Conservation (phyloP, 208 protist species). For the Ichthyophonus hoferi region DNA sequence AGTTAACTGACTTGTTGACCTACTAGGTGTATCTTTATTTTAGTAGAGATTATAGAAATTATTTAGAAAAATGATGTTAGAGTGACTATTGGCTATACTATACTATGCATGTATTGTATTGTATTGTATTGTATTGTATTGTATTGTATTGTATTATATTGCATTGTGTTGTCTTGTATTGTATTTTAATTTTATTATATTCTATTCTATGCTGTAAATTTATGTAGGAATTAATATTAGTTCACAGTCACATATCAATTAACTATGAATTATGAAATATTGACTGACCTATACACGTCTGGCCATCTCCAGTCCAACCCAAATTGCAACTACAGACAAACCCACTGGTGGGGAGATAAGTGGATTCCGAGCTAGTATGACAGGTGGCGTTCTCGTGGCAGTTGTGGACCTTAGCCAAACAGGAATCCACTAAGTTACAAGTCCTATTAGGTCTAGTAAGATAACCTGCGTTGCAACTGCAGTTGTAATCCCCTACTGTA, state of each 20-base stretch:
- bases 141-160: conserved; percentile 7
- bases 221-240: too few species aligned
- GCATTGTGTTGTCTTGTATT: neutral
- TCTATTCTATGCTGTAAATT: neutral
- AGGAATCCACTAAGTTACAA: neutral
- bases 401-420: neutral
- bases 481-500: neutral
- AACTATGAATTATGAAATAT: too few species aligned
- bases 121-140: conserved; percentile 1
- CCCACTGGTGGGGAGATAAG: too few species aligned
- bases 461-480: neutral
- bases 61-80: too few species aligned
- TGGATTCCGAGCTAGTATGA: neutral
- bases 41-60: too few species aligned
- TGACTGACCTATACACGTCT: too few species aligned
- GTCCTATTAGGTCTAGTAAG: neutral
- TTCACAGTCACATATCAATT: too few species aligned
- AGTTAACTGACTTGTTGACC: too few species aligned
- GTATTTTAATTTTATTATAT: neutral
- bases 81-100: too few species aligned
- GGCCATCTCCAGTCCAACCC: neutral
- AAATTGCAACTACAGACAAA: neutral
- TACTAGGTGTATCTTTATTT: too few species aligned
- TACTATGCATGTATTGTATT: too few species aligned
- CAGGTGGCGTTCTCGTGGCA: neutral